These are phyloP conservation scores for Achaetomium macrosporum DNA, from an alignment of 2,329 filamentous ascomycete genomes.

Conservation along the genomic window DNA sequence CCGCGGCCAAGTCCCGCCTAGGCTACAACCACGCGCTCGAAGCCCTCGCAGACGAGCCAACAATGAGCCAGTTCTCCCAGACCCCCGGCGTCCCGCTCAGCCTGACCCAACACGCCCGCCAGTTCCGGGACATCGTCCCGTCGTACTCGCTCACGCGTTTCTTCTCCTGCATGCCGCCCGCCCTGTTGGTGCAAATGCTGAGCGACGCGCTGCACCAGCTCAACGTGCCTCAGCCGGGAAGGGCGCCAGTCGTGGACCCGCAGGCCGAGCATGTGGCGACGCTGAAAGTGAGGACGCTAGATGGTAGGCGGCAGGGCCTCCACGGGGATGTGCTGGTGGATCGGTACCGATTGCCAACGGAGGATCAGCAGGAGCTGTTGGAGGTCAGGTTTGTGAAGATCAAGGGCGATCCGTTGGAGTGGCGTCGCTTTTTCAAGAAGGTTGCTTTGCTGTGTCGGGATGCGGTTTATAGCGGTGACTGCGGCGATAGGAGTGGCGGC, in stretches of 20 bases:
- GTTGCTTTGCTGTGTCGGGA: conserved; percentile 84
- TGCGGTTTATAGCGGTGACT: conserved; percentile 51
- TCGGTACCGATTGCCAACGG: conserved; percentile 48
- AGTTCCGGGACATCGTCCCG: conserved; percentile 87
- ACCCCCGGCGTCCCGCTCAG: conserved; percentile 72
- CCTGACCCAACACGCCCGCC: conserved; percentile 81
- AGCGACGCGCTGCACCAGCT: conserved; percentile 77
- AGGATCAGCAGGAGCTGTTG: conserved; percentile 57
- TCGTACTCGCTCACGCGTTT: conserved; percentile 84
- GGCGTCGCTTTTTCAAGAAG: conserved; percentile 95
- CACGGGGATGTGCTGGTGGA: conserved; percentile 73
- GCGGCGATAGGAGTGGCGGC: neutral
- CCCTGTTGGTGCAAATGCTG: conserved; percentile 72
- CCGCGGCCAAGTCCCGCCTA: conserved; percentile 18
- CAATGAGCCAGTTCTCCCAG: conserved; percentile 77
- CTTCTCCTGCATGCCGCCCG: conserved; percentile 73
- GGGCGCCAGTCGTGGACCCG: conserved; percentile 32
- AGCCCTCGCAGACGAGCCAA: conserved; percentile 76
- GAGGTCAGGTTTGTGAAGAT: conserved; percentile 91
- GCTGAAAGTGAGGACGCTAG: conserved; percentile 69
- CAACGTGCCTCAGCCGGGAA: conserved; percentile 64
- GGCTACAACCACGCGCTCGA: conserved; percentile 40
- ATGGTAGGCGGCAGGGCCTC: conserved; percentile 65
- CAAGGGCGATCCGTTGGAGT: conserved; percentile 93
- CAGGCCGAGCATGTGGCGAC: conserved; percentile 52